phyloP scores from a whole-genome alignment of 208 protist genomes.

The Trypanosoma rangeli region DNA sequence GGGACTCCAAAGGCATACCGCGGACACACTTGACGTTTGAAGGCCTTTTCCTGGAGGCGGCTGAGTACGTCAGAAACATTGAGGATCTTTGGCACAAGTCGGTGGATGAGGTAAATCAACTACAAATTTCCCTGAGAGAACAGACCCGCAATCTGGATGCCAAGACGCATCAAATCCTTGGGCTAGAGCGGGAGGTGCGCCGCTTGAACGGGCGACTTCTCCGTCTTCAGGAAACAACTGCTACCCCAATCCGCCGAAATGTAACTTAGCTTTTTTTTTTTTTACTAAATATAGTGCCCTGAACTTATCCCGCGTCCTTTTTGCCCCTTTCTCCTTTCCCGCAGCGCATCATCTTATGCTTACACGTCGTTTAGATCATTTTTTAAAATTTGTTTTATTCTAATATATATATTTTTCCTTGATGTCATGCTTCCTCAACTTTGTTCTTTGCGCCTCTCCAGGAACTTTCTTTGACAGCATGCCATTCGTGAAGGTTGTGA shows the following conservation, averaged over 20 bases:
- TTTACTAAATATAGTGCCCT: not conserved
- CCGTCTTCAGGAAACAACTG: not conserved
- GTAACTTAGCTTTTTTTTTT: not conserved
- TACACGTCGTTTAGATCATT: too few species aligned
- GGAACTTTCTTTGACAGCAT: conserved; percentile 34
- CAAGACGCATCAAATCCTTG: conserved; percentile 39
- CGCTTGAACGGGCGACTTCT: conserved; percentile 34
- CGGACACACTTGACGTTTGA: conserved; percentile 35
- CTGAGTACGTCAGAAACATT: conserved; percentile 59
- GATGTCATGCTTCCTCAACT: conserved; percentile 2
- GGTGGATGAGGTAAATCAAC: conserved; percentile 43
- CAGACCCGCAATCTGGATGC: conserved; percentile 40
- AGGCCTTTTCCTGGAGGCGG: conserved; percentile 51
- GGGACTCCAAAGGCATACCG: not conserved
- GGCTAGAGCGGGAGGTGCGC: conserved; percentile 45
- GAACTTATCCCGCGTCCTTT: not conserved
- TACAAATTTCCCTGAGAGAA: conserved; percentile 32
- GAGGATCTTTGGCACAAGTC: conserved; percentile 59
- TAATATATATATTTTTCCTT: not conserved
- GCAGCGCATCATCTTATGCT: not conserved
- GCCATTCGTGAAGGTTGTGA: conserved; percentile 90
- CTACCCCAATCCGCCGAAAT: not conserved
- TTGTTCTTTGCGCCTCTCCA: conserved; percentile 12
- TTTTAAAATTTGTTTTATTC: not conserved
- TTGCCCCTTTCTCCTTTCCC: not conserved